Evolutionary conservation across 2,329 filamentous ascomycete genomes (phyloP).

Genomic region (Ophiostoma sp.): DNA sequence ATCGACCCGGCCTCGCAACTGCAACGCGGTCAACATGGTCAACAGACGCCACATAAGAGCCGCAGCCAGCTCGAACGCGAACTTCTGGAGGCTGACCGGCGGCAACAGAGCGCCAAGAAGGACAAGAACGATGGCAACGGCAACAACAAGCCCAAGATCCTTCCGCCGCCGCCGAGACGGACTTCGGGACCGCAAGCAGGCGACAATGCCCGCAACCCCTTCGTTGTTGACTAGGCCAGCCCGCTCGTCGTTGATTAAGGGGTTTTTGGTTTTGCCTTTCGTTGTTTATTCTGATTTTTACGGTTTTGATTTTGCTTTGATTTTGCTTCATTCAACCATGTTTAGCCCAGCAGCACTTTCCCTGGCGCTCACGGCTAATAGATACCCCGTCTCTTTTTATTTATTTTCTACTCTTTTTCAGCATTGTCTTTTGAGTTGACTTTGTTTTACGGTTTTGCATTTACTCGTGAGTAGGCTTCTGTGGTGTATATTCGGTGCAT

Average conservation of each 20-base stretch:
- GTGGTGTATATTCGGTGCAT: neutral
- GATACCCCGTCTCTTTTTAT: neutral
- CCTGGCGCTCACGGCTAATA: neutral
- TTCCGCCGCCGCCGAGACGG: slow-evolving; percentile 6
- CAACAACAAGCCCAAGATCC: neutral
- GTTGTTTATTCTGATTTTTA: neutral
- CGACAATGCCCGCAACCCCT: slow-evolving; percentile 18
- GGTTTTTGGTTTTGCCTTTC: neutral
- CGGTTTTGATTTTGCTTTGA: neutral
- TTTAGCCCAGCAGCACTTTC: neutral
- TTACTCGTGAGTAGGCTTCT: neutral
- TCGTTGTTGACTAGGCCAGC: slow-evolving; percentile 24
- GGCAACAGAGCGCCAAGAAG: slow-evolving; percentile 3
- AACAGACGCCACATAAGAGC: neutral
- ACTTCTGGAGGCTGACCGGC: slow-evolving; percentile 10
- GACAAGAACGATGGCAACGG: neutral
- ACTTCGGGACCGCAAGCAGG: slow-evolving; percentile 1
- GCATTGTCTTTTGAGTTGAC: neutral
- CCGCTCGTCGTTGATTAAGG: slow-evolving; percentile 14
- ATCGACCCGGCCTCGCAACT: slow-evolving; percentile 16
- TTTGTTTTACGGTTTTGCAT: neutral
- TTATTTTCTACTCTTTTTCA: neutral
- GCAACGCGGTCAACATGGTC: neutral
- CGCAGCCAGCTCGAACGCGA: neutral
- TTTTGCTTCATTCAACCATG: neutral